A percentile compares a stretch with the other conserved stretches of the same genome.
Evolutionary conservation across 2,329 filamentous ascomycete species (phyloP).

Genomic region (Apiospora rasikravindrae): DNA sequence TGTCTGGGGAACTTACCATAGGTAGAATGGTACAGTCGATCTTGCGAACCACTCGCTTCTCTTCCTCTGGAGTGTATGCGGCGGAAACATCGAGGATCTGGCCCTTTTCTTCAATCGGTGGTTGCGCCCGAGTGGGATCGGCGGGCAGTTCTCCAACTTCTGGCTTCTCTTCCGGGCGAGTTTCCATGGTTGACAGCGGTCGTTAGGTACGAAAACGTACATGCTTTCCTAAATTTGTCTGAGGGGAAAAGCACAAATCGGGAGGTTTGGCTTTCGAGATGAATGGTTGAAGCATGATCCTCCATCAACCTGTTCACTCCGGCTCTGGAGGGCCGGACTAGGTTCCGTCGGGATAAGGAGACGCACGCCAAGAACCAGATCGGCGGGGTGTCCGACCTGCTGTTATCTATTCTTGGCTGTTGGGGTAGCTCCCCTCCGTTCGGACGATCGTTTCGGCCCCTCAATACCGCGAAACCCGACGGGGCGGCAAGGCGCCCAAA

Average conservation of each 20-base stretch:
- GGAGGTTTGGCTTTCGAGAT: too few relatives aligned
- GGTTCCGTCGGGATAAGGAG: neutral
- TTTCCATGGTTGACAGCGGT: neutral
- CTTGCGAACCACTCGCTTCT: slow-evolving; percentile 38
- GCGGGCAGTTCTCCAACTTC: neutral
- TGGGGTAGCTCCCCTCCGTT: neutral
- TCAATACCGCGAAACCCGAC: slow-evolving; percentile 7
- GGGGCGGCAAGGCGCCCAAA: neutral
- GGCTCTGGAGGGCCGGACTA: too few relatives aligned
- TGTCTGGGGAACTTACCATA: slow-evolving; percentile 22
- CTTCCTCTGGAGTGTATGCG: slow-evolving; percentile 38
- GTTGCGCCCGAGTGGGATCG: neutral
- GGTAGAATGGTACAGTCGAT: slow-evolving; percentile 41
- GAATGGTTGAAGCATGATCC: too few relatives aligned
- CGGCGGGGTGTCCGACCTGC: neutral
- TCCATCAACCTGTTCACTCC: neutral
- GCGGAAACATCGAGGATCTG: slow-evolving; percentile 27
- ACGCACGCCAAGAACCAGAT: neutral
- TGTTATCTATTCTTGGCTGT: neutral
- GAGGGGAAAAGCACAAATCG: too few relatives aligned
- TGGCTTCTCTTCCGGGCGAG: neutral
- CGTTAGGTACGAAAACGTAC: too few relatives aligned
- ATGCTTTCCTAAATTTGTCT: too few relatives aligned
- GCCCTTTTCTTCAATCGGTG: neutral
- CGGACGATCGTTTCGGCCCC: neutral